A percentile compares a stretch with the other conserved stretches of the same genome.
phyloP scores from a whole-genome alignment of 768 basidiomycete species.

The Leccinum rimulosum region DNA sequence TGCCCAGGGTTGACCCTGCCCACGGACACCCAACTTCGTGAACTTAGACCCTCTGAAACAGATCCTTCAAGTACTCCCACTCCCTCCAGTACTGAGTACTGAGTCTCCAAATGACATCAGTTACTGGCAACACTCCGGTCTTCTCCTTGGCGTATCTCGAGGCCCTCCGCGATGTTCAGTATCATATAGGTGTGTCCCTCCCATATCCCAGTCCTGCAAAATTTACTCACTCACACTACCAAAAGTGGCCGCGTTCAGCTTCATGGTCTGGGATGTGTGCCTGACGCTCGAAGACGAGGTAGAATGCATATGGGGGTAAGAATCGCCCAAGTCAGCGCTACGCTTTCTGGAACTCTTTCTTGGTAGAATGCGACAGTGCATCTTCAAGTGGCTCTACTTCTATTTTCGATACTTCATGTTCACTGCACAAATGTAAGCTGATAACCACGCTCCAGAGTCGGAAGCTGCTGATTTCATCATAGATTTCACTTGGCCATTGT shows the following conservation, averaged over 20 bases:
- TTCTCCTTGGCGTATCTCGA: slow-evolving; percentile 7
- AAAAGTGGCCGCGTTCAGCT: slow-evolving; percentile 25
- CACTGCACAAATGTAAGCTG: slow-evolving; percentile 9
- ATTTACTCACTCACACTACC: not conserved
- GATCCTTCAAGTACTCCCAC: too few species aligned
- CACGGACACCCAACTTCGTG: too few species aligned
- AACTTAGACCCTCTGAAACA: too few species aligned
- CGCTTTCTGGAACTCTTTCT: not conserved
- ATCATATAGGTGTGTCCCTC: slow-evolving; percentile 10
- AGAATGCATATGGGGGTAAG: slow-evolving; percentile 33
- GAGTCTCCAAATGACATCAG: slow-evolving; percentile 4
- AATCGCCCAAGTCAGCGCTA: too few species aligned
- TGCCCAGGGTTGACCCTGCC: too few species aligned
- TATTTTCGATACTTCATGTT: slow-evolving; percentile 20
- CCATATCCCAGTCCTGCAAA: not conserved
- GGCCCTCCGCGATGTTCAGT: slow-evolving; percentile 6
- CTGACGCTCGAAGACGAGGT: slow-evolving; percentile 25
- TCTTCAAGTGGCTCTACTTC: slow-evolving; percentile 17
- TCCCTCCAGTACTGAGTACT: not conserved
- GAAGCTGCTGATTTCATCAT: not conserved
- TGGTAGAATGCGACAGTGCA: slow-evolving; percentile 10
- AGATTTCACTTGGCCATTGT: slow-evolving; percentile 11
- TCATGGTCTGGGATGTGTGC: slow-evolving; percentile 30
- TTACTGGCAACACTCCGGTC: not conserved
- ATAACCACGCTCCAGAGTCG: not conserved